These are phyloP conservation scores for Nepenthes mirabilis DNA, from an alignment of 148 eudicot species.

Conservation along the genomic window DNA sequence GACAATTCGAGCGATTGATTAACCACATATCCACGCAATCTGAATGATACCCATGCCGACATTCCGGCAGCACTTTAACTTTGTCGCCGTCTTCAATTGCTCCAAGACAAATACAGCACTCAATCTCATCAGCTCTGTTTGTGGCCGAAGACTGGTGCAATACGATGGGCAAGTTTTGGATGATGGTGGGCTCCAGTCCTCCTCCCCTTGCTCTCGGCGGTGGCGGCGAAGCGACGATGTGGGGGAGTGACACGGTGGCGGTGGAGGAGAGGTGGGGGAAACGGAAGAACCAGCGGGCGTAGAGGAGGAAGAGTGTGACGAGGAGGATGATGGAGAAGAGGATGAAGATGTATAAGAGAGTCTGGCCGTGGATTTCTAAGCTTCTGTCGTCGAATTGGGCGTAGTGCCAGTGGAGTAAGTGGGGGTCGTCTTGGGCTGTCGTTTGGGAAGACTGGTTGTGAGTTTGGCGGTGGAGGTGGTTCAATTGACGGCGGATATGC, in stretches of 20 bases:
- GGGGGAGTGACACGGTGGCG: conserved; percentile 9
- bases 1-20: conserved; percentile 48
- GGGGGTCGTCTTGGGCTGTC: conserved; percentile 11
- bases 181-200: conserved; percentile 30
- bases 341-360: conserved; percentile 52
- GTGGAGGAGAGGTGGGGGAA: conserved; percentile 17
- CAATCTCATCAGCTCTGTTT: conserved; percentile 21
- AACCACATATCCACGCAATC: conserved; percentile 79
- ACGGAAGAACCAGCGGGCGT: conserved; percentile 61
- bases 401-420: conserved; percentile 60
- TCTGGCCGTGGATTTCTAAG: conserved; percentile 64
- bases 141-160: conserved; percentile 17
- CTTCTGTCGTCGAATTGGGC: conserved; percentile 44
- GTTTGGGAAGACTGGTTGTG: conserved; percentile 3
- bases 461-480: conserved; percentile 19
- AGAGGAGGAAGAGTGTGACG: conserved; percentile 35
- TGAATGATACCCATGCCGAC: conserved; percentile 51
- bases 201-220: conserved; percentile 6
- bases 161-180: conserved; percentile 32
- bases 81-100: conserved; percentile 54
- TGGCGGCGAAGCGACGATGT: conserved; percentile 7
- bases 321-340: conserved; percentile 49
- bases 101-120: conserved; percentile 69
- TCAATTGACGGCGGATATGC: conserved; percentile 10
- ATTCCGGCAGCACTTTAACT: conserved; percentile 48